Evolutionary conservation across 176 grass and related monocot genomes (phyloP).

Genomic region (Carex parvula): DNA sequence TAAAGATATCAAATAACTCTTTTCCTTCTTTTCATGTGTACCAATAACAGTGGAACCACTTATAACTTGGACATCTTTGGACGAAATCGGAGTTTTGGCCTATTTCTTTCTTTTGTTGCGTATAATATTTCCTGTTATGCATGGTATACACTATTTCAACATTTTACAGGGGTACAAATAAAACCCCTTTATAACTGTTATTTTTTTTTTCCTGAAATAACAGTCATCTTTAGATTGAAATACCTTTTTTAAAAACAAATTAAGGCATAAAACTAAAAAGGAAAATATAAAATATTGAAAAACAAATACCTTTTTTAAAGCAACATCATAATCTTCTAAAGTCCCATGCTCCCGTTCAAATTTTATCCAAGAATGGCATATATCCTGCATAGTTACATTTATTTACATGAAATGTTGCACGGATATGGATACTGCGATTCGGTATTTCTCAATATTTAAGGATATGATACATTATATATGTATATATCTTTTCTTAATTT

Average conservation of each 20-base stretch:
- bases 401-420: background rate
- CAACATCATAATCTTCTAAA: slow-evolving; percentile 84
- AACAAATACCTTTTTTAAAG: slow-evolving; percentile 71
- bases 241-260: no score
- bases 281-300: background rate
- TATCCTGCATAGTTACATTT: slow-evolving; percentile 50
- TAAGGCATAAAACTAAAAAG: slow-evolving; percentile 8
- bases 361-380: slow-evolving; percentile 73
- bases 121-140: background rate
- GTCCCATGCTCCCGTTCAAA: slow-evolving; percentile 94
- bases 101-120: background rate
- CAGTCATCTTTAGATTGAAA: background rate
- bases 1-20: background rate
- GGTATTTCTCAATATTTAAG: no score
- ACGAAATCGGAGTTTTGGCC: background rate
- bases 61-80: background rate
- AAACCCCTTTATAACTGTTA: background rate
- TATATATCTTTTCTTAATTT: no score
- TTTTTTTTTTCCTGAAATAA: background rate
- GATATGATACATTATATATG: no score
- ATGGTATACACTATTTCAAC: background rate
- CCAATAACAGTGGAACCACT: background rate
- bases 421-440: no score
- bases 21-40: background rate
- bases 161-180: background rate